Percentiles rank a stretch among this genome's conserved stretches.
Conservation (phyloP, 768 basidiomycete genomes). For the Mycena vitilis region DNA sequence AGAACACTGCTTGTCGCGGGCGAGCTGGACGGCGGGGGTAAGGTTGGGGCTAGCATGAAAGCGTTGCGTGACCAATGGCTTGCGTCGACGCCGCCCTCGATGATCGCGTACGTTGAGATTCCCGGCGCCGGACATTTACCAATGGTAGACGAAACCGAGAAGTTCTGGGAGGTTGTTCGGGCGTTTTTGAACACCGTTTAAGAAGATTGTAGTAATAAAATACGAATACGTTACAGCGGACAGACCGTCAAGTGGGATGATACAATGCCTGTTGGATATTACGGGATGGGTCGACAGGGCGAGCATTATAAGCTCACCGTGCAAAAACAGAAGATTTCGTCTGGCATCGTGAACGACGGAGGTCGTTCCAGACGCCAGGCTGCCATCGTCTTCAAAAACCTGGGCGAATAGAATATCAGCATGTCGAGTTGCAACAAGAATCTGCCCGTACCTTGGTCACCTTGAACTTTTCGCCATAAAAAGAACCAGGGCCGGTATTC, state of each 20-base stretch:
- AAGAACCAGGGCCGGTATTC: constrained; percentile 62
- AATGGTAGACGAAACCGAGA: constrained; percentile 62
- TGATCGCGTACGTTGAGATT: constrained; percentile 50
- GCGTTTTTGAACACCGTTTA: constrained; percentile 43
- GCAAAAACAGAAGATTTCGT: constrained; percentile 64
- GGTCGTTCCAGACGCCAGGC: constrained; percentile 66
- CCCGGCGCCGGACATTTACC: constrained; percentile 60
- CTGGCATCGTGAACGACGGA: constrained; percentile 65
- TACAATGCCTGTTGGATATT: constrained; percentile 43
- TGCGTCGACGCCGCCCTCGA: constrained; percentile 32
- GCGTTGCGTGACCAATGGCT: constrained; percentile 50
- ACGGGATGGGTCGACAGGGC: neutral
- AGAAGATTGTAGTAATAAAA: neutral
- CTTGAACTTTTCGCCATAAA: constrained; percentile 70
- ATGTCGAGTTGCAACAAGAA: neutral
- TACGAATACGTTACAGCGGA: constrained; percentile 5
- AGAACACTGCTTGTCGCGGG: constrained; percentile 60
- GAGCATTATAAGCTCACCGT: constrained; percentile 54
- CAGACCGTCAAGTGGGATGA: constrained; percentile 51
- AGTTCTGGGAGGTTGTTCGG: constrained; percentile 51
- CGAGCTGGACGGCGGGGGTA: constrained; percentile 59
- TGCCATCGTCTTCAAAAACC: constrained; percentile 78
- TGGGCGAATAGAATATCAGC: constrained; percentile 40
- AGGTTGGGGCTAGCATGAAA: constrained; percentile 53
- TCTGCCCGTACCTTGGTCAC: constrained; percentile 61